Evolutionary conservation across 2,329 filamentous ascomycete genomes (phyloP), one percentile per base, ranked within the genome.

Genomic region (Capronia coronata): DNA sequence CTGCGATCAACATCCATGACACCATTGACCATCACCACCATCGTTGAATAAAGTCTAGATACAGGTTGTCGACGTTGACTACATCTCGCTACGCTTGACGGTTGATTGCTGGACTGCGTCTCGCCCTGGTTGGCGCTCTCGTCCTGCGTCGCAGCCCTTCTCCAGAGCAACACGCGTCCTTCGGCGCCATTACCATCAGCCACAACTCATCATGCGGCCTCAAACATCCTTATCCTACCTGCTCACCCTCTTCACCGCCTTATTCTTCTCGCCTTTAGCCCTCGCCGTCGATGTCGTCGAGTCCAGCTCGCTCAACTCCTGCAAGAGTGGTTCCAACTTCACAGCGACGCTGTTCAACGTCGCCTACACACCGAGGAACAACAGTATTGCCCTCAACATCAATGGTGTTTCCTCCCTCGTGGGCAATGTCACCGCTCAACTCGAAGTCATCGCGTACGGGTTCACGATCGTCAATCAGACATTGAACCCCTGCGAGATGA

Each of bases 321-420:
- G 90, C 70, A 86, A 90, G 75, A 74, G 81, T 51, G 84, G 91
- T 68, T 91, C 86, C 22, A 83, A 82, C 63, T 94, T 96, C 68
- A 86, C 86, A 3, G 89, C 90, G 61, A 89, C 84, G 61, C 77
- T 93, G 51, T 95, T 96, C 79, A 84, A 94, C 61, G 85, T 95
- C 39, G 65, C 77, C 51, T 82, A 83, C 66, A 71, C 73, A 9
- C 65, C 75, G 1, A 71, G 76, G 65, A 94, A 94, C 70, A 76
- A 77, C 60, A 83, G 82, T 25, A 75, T 91, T 46, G 73, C 75
- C 46, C 80, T 94, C 67, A 78, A 88, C 63, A 82, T 95, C 59
- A 79, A 86, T 52, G 88, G 87, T 57, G 83, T 88, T 27, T 94
- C 89, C 18, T 86, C 86, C 37, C 86, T 97, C 54, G 78, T 84